Base-by-base conservation (phyloP, 2,329 filamentous ascomycete genomes). In the Diaporthe citrichinensis region DNA sequence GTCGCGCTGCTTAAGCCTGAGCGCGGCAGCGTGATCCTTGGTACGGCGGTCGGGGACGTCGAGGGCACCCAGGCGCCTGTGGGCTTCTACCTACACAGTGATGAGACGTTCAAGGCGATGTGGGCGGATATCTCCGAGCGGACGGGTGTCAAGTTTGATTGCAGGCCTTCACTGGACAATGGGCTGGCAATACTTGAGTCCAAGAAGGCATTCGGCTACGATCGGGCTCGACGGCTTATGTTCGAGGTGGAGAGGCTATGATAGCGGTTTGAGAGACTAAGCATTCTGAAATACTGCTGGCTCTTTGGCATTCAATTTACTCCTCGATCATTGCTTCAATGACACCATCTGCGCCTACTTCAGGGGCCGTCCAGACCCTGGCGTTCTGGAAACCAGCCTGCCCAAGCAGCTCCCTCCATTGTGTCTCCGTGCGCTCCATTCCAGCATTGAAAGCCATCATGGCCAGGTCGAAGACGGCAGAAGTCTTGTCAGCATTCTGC, bases 381-480 rank as follows among this genome's bases (percentile, higher is more conserved):
- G 79, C 31, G 6, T 79, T 77, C 20, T 75, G 36, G 3, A 82
- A 76, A 3, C 80, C 80, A 5, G 77, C 81, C 28, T 71, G 62
- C 0, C 25, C 73, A 0, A 81, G 77, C 2, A 83, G 75, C 31
- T 72, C 76, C 15, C 72, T 44, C 80, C 81, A 82, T 36, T 82
- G 79, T 12, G 67, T 77, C 61, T 78, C 78, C 0, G 79, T 79
- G 23, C 82, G 62, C 57, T 83, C 81, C 77, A 80, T 79, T 2
- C 79, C 79, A 0, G 78, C 75, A n/a, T 80, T 78, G 61, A 81
- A 80, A 8, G 78, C 76, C 79, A 84, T 81, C 82, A 84, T 82
- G 25, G 79, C 76, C 49, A 83, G 76, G 73, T 84, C 83, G 28
- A 81, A 76, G 65, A 79, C 76, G 0, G 73, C 76, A 15, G 80